Conservation (phyloP, 2,329 filamentous ascomycete species). For the Acephala macrosclerotiorum region DNA sequence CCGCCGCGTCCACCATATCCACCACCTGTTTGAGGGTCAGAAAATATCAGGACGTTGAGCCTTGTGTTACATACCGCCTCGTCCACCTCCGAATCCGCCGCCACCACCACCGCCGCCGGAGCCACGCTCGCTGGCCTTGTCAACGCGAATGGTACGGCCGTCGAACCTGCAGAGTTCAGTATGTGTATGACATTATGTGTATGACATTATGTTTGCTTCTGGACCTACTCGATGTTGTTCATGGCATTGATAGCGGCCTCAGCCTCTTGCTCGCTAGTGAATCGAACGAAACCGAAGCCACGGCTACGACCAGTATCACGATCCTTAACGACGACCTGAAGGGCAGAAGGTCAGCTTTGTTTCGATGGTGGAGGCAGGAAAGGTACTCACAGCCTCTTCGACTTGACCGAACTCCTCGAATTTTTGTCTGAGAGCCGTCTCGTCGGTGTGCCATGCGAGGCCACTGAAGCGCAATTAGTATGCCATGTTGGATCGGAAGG, state of each 20-base stretch:
- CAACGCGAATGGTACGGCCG: constrained; percentile 91
- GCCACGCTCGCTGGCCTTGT: constrained; percentile 81
- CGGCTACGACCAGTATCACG: constrained; percentile 95
- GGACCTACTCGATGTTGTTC: constrained; percentile 87
- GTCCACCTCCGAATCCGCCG: constrained; percentile 48
- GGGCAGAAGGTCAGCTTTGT: constrained; percentile 30
- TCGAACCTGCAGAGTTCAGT: constrained; percentile 72
- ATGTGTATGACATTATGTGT: constrained; percentile 15
- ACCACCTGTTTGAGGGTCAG: constrained; percentile 16
- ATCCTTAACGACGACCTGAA: constrained; percentile 94
- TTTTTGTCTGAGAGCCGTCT: constrained; percentile 83
- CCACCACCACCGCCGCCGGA: constrained; percentile 62
- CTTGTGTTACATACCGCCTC: constrained; percentile 23
- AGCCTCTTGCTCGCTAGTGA: constrained; percentile 77
- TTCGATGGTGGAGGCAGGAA: constrained; percentile 14
- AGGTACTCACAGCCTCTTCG: constrained; percentile 87
- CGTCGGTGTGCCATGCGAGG: constrained; percentile 98
- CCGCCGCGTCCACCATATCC: constrained; percentile 51
- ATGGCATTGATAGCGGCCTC: constrained; percentile 78
- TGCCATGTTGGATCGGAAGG: constrained; percentile 14
- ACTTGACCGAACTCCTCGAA: constrained; percentile 92
- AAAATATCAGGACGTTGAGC: neutral
- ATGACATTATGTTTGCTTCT: neutral
- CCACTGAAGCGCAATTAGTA: constrained; percentile 64
- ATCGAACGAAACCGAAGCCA: constrained; percentile 97